Evolutionary conservation across 192 early-diverging fungal species (phyloP), one percentile per base, ranked within the genome.

Genomic region (Glomus cerebriforme): DNA sequence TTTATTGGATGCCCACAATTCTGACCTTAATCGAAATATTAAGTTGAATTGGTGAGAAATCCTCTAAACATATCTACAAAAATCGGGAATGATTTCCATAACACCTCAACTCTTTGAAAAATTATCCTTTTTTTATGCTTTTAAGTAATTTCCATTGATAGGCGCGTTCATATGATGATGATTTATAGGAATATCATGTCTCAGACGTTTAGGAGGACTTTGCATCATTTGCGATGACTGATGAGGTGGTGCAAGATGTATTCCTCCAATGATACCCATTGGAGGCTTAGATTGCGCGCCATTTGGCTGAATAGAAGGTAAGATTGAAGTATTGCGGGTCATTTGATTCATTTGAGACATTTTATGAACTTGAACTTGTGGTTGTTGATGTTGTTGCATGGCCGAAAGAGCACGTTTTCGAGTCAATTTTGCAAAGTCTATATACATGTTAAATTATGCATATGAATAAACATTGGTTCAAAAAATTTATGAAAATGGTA

Each of bases 341-440:
- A 65, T 26, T 71, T 71, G 17, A 37, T 8, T 4, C 8, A 43
- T 43, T 43, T 43, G 39, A 2, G 39, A 12, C 9, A 43, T 43
- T 43, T 43, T 43, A 43, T 43, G 39, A 12, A 43, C 39, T 43
- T 15, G 71, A 12, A 2, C 39, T 9, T n/a, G 26, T 35, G 39
- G n/a, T 15, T 29, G 43, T 13, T 26, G 37, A 12, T 73, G 72
- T 54, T 73, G 72, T 27, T 73, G 72, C 72, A 73, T 27, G 0
- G 15, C 17, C 8, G 72, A 39, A 7, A 73, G 32, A 2, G 72
- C 72, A 9, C 54, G 43, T 58, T 73, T 73, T 2, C 72, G 47
- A 15, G 72, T 59, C 54, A 73, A 32, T 73, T 73, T 73, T 27
- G 72, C 72, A 59, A 73, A 73, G 17, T 73, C 72, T 43, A 45